Evolutionary conservation across 108 stramenopile genomes (phyloP).

Genomic region (Aurantiochytrium sp.): DNA sequence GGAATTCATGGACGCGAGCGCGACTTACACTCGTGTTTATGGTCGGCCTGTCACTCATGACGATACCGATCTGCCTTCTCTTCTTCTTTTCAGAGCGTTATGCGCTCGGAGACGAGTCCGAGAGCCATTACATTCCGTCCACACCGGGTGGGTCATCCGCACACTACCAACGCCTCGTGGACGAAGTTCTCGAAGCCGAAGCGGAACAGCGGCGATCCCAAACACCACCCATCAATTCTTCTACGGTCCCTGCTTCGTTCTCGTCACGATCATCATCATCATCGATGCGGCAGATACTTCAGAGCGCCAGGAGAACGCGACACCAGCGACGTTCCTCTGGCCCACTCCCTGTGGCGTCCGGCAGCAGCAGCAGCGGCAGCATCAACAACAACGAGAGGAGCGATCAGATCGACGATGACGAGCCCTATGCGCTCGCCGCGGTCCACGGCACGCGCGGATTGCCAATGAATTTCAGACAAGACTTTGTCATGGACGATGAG

Average conservation of each 20-base stretch:
- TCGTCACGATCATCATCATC: too few relatives aligned
- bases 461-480: too few relatives aligned
- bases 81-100: conserved; percentile 60
- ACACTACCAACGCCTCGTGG: not conserved
- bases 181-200: conserved; percentile 12
- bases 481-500: too few relatives aligned
- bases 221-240: too few relatives aligned
- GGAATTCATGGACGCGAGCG: conserved; percentile 54
- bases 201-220: not conserved
- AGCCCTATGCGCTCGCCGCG: too few relatives aligned
- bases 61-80: conserved; percentile 43
- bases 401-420: too few relatives aligned
- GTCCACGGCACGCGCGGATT: too few relatives aligned
- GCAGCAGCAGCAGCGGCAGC: not conserved
- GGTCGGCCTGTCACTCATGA: conserved; percentile 52
- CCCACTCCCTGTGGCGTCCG: not conserved
- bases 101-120: conserved; percentile 40
- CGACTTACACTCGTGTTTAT: conserved; percentile 46
- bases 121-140: not conserved
- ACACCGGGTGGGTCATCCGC: not conserved
- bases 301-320: too few relatives aligned
- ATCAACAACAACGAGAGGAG: too few relatives aligned
- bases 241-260: too few relatives aligned
- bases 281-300: too few relatives aligned
- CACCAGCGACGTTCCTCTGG: too few relatives aligned